Percentiles rank a stretch among this genome's conserved stretches.
Conservation (phyloP, 441 rosid species). For the Dalechampia spathulata region DNA sequence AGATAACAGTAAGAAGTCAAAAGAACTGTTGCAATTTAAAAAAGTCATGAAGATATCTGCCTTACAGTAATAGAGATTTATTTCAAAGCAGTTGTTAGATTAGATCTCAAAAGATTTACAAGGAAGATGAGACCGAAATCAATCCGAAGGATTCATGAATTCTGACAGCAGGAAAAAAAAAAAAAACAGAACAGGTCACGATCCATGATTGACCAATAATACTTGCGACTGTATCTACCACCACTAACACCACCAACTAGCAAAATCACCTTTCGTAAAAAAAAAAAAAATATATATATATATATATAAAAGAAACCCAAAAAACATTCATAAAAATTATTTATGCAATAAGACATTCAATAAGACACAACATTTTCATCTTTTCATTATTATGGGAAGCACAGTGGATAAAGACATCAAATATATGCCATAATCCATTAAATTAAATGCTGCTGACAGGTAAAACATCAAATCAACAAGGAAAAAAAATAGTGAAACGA, state of each 20-base stretch:
- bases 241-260: not conserved
- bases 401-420: conserved; percentile 28
- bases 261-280: no score
- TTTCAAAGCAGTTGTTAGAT: not conserved
- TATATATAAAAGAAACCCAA: no score
- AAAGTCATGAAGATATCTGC: not conserved
- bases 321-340: no score
- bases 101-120: not conserved
- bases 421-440: conserved; percentile 35
- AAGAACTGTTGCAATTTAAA: not conserved
- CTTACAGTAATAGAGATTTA: not conserved
- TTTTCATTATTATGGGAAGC: no score
- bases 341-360: no score
- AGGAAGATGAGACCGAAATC: not conserved
- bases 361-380: no score
- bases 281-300: no score
- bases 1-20: not conserved
- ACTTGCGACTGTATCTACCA: not conserved
- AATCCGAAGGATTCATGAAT: not conserved
- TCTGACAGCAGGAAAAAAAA: not conserved
- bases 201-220: conserved; percentile 11
- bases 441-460: conserved; percentile 29
- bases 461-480: conserved; percentile 37
- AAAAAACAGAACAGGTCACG: not conserved
- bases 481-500: conserved; percentile 6